Base-by-base conservation (phyloP, 2,329 filamentous ascomycete genomes). In the Claviceps arundinis region DNA sequence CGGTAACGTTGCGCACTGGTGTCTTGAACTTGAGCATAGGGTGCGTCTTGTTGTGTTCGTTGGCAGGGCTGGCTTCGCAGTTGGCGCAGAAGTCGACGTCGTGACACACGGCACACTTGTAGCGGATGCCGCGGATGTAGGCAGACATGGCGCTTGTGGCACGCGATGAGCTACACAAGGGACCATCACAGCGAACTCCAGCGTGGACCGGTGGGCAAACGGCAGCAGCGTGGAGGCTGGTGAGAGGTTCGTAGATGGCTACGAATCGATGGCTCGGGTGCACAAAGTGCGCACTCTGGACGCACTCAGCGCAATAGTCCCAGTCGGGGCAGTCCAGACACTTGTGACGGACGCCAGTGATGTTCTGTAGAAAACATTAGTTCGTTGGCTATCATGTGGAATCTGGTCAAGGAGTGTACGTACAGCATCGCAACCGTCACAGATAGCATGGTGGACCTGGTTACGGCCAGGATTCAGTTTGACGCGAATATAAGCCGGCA, bases 1-100 rank as follows among this genome's bases (percentile, higher is more conserved):
- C 87, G 56, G 81, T 90, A 38, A 95, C 87, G 59, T 87, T 85
- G 59, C 88, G 86, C 48, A 98, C 85, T 9, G 91, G 87, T 2
- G 87, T 94, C 77, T 89, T 95, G 75, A 98, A 89, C 73, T 95
- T 96, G 74, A 98, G 89, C 60, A 98, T 74, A 30, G 93, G 93
- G 62, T 98, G 93, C n/a, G 90, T 95, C 68, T 82, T 84, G 74
- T 97, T 96, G 74, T 98, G 93, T 22, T 73, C 74, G 68, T 94
- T 91, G 57, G 75, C 75, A 7, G 93, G 93, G 61, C 82, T 82
- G 48, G 91, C 89, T 72, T 98, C 94, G 71, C 93, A 98, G 64
- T 80, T 86, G 64, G 87, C 88, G 66, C 93, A 98, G 73, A 96
- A 95, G 69, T 98, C 93, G 37, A 85, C 85, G 66, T 98, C 90